Evolutionary conservation across 495 filamentous ascomycete species (phyloP).

Genomic region (Penicillium coffeae): DNA sequence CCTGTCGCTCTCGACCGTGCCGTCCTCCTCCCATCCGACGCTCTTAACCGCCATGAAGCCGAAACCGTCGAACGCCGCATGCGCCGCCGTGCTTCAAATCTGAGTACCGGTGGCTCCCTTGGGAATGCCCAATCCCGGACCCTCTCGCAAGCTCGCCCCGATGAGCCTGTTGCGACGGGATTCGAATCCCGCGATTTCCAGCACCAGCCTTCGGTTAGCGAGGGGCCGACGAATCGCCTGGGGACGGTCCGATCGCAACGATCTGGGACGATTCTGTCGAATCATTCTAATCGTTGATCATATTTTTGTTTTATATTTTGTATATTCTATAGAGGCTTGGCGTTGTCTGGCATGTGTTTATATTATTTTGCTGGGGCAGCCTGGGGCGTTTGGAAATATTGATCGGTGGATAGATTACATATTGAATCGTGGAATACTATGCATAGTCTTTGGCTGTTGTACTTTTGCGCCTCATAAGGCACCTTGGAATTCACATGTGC

Average conservation of each 20-base stretch:
- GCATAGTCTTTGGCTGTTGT: too few relatives aligned
- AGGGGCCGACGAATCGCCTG: not conserved
- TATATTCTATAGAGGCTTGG: constrained; percentile 9
- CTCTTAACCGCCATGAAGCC: constrained; percentile 66
- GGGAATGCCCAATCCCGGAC: constrained; percentile 23
- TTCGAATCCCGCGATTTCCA: constrained; percentile 26
- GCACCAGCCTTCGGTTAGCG: not conserved
- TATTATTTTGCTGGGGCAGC: not conserved
- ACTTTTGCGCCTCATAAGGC: too few relatives aligned
- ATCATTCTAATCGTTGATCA: constrained; percentile 5
- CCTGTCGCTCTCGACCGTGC: constrained; percentile 91
- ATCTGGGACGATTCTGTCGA: constrained; percentile 28
- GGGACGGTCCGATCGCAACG: constrained; percentile 25
- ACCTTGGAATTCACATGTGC: too few relatives aligned
- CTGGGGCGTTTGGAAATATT: not conserved
- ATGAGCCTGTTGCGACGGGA: constrained; percentile 26
- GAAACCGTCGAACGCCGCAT: constrained; percentile 53
- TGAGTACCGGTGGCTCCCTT: constrained; percentile 38
- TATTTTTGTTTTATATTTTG: not conserved
- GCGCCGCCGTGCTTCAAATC: constrained; percentile 51
- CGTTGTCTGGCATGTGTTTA: not conserved
- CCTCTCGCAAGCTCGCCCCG: constrained; percentile 20
- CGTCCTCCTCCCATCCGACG: constrained; percentile 76
- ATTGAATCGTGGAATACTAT: too few relatives aligned
- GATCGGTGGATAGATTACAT: too few relatives aligned